Evolutionary conservation across 1,284 basidiomycete species (phyloP), one percentile per base, ranked within the genome.

Genomic region (Heterobasidion parviporum): DNA sequence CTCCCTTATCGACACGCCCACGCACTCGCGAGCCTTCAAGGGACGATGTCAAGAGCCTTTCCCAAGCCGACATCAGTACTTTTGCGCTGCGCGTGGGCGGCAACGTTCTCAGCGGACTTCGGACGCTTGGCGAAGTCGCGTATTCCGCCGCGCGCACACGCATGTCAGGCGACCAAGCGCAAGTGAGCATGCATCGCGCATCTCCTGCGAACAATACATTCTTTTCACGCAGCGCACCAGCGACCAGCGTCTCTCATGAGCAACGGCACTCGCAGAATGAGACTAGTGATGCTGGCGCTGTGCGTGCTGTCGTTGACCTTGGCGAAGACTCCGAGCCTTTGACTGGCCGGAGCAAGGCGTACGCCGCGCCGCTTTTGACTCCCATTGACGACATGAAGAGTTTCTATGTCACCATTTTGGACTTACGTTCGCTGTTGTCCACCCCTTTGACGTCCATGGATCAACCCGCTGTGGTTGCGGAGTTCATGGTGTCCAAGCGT

Each of bases 161-260:
- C 35, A 56, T 60, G 9, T 49, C 60, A 38, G 54, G 57, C 46
- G 52, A 52, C 6, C 15, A 52, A 34, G 38, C n/a, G 12, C 38
- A 41, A 41, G 26, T 26, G 26, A 26, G 3, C 26, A 26, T 26
- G 26, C 38, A 58, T 52, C 2, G 38, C 1, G n/a, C 54, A 9
- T 10, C 49, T 7, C 34, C 58, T 12, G 48, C 57, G 15, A 36
- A 15, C 16, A 32, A 32, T 8, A 45, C 47, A 59, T 78, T 82
- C 64, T 81, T 84, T 65, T 87, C 85, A 43, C 73, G 79, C 63
- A 85, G 84, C 61, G 83, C 84, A 0, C 86, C 85, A 14, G 77
- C 78, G 34, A 72, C 69, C 34, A 70, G 65, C 53, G 20, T 44
- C 41, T 5, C 6, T 63, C 26, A 32, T 35, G 43, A 50, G 53